phyloP scores from a whole-genome alignment of 768 basidiomycete species.

The Pisolithus sp. region DNA sequence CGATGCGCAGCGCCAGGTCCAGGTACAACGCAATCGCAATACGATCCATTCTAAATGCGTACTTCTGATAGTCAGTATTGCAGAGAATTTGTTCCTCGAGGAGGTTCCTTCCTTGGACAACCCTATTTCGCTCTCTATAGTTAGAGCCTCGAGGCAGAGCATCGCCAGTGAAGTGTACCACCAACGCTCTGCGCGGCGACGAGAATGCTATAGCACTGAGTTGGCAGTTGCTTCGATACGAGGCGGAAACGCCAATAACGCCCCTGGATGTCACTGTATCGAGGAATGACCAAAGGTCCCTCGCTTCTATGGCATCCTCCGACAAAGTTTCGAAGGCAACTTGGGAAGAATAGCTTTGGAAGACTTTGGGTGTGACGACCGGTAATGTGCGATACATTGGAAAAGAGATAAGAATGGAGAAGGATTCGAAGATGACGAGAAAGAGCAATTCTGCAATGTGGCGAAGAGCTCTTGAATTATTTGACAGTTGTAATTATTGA shows the following conservation, averaged over 20 bases:
- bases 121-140: not conserved
- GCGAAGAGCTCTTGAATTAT: not conserved
- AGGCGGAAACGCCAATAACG: conserved; percentile 38
- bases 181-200: conserved; percentile 28
- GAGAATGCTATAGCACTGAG: conserved; percentile 37
- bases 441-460: not conserved
- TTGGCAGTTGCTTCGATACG: conserved; percentile 30
- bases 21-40: conserved; percentile 33
- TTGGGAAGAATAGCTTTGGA: conserved; percentile 4
- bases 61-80: conserved; percentile 24
- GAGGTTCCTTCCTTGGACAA: conserved; percentile 12
- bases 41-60: conserved; percentile 43
- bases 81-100: conserved; percentile 31
- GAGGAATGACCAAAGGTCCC: conserved; percentile 25
- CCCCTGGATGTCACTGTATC: conserved; percentile 12
- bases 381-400: too few species aligned
- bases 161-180: conserved; percentile 24
- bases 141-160: too few species aligned
- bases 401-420: too few species aligned
- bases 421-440: too few species aligned
- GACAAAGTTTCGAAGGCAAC: conserved; percentile 26
- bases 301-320: conserved; percentile 4
- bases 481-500: not conserved
- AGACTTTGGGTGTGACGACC: too few species aligned
- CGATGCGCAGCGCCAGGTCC: conserved; percentile 33